Percentiles rank a stretch among this genome's conserved stretches.
Evolutionary conservation across 75 land plant species (phyloP).

Genomic region (Selaginella tamariscina): DNA sequence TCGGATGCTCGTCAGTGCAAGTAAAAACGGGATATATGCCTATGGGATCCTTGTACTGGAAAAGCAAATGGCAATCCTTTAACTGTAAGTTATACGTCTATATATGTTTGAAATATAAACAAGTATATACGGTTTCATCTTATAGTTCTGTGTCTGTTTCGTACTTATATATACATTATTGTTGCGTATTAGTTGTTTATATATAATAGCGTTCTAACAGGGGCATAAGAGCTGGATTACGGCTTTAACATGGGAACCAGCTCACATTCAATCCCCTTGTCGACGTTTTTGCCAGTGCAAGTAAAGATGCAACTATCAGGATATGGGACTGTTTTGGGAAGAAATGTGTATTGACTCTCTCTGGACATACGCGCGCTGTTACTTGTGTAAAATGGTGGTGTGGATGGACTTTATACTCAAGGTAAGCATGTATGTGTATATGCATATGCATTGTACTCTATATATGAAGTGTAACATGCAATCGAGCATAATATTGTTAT

Average conservation of each 20-base stretch:
- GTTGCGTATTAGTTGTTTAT: neutral
- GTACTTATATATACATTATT: no score
- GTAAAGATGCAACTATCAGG: constrained; percentile 98
- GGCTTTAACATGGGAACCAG: constrained; percentile 92
- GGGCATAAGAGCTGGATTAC: constrained; percentile 99
- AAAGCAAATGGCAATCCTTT: constrained; percentile 57
- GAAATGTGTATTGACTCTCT: constrained; percentile 59
- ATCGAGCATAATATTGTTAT: no score
- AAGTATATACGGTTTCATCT: no score
- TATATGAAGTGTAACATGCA: no score
- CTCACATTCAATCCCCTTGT: constrained; percentile 75
- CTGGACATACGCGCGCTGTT: constrained; percentile 86
- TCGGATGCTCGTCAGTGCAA: constrained; percentile 79
- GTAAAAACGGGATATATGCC: constrained; percentile 73
- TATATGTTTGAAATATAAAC: no score
- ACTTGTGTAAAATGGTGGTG: constrained; percentile 99
- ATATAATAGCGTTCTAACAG: constrained; percentile 20
- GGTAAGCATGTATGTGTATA: constrained; percentile 31
- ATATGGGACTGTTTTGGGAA: constrained; percentile 66
- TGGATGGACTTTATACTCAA: constrained; percentile 79
- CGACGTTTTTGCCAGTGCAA: constrained; percentile 92
- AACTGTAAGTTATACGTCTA: no score
- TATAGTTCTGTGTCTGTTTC: no score
- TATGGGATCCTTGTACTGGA: constrained; percentile 90
- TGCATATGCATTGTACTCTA: no score